phyloP scores from a whole-genome alignment of 176 grass and related monocot species.

The Eragrostis curvula region DNA sequence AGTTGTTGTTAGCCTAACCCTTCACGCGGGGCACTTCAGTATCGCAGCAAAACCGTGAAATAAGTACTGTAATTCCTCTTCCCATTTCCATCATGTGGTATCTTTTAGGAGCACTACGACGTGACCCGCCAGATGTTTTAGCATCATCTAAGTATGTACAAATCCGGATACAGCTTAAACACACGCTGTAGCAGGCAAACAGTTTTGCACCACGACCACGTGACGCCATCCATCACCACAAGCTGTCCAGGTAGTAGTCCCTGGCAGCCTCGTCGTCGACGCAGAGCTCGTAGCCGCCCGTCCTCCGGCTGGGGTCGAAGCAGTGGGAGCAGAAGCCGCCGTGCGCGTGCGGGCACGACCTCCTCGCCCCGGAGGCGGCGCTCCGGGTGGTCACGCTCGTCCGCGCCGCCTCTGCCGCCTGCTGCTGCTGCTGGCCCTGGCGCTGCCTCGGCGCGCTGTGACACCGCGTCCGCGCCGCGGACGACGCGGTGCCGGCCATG shows the following conservation, averaged over 20 bases:
- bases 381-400: slow-evolving; percentile 28
- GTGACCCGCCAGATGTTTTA: neutral
- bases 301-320: slow-evolving; percentile 15
- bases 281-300: slow-evolving; percentile 28
- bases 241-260: slow-evolving; percentile 83
- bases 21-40: slow-evolving; percentile 10
- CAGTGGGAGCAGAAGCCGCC: slow-evolving; percentile 36
- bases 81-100: neutral
- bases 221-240: slow-evolving; percentile 60
- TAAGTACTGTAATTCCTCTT: neutral
- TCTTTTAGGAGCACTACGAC: neutral
- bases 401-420: slow-evolving; percentile 25
- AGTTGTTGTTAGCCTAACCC: slow-evolving; percentile 1
- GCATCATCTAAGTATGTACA: slow-evolving; percentile 33
- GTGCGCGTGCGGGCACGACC: slow-evolving; percentile 46
- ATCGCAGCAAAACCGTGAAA: neutral
- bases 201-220: neutral
- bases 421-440: neutral
- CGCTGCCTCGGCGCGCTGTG: slow-evolving; percentile 72
- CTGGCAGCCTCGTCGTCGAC: slow-evolving; percentile 48
- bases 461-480: slow-evolving; percentile 65
- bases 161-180: neutral
- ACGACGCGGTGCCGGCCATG: slow-evolving; percentile 84
- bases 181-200: neutral
- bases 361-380: slow-evolving; percentile 42